Percentiles rank a stretch among this genome's conserved stretches.
Conservation (phyloP, 129 eudicot species). For the Dittrichia graveolens region DNA sequence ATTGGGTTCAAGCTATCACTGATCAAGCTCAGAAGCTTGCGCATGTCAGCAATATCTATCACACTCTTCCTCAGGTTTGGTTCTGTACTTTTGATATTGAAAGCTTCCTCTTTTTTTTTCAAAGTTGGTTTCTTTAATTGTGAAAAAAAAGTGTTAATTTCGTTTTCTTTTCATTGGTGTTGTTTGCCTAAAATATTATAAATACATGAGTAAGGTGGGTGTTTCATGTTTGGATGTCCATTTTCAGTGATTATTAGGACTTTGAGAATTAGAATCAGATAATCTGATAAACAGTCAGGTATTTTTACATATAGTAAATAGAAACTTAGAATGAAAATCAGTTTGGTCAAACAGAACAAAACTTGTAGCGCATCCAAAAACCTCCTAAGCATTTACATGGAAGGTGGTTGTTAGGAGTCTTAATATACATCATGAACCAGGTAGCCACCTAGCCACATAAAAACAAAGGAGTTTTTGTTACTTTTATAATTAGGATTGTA, state of each 20-base stretch:
- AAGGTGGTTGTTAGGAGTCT: background rate
- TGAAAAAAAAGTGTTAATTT: background rate
- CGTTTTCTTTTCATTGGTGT: no score
- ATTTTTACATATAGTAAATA: no score
- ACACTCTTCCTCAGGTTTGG: slow-evolving; percentile 71
- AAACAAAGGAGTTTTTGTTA: background rate
- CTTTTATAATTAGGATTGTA: background rate
- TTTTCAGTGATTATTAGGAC: background rate
- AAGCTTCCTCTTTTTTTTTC: background rate
- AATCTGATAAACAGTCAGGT: background rate
- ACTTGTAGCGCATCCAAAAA: background rate
- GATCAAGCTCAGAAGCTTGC: slow-evolving; percentile 56
- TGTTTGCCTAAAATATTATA: no score
- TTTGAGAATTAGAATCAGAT: background rate
- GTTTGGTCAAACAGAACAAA: background rate
- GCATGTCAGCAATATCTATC: slow-evolving; percentile 71
- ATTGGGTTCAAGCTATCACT: slow-evolving; percentile 65
- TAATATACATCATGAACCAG: background rate
- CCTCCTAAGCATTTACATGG: background rate
- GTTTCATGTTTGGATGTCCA: background rate
- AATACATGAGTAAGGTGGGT: no score
- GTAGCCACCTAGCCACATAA: background rate
- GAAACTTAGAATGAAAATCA: background rate
- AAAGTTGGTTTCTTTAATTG: background rate
- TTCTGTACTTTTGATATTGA: background rate